Evolutionary conservation across 1,139 yeast species (phyloP).

Genomic region (Magnusiomyces tetraspermus): DNA sequence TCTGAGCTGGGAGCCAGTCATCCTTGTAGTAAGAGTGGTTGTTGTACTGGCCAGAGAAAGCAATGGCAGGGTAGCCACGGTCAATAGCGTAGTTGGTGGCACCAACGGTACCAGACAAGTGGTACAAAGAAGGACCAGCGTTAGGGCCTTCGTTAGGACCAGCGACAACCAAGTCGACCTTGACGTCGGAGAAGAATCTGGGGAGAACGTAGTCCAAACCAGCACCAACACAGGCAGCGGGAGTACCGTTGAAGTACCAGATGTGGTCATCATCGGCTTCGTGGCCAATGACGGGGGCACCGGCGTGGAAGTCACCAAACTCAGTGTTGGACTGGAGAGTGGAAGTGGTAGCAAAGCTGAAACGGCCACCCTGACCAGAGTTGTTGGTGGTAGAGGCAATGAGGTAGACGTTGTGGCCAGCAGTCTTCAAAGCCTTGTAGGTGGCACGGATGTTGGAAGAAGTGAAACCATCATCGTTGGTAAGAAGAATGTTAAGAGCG

Average conservation of each 20-base stretch:
- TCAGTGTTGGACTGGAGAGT: constrained; percentile 35
- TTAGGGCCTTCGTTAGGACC: constrained; percentile 43
- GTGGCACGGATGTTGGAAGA: constrained; percentile 53
- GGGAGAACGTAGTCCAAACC: constrained; percentile 27
- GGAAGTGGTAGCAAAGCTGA: constrained; percentile 38
- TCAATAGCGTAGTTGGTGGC: constrained; percentile 37
- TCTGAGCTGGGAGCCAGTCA: constrained; percentile 14
- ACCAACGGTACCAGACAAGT: constrained; percentile 40
- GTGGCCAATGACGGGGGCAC: constrained; percentile 41
- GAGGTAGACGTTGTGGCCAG: constrained; percentile 47
- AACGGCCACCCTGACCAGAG: constrained; percentile 52
- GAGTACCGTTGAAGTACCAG: constrained; percentile 33
- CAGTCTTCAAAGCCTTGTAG: constrained; percentile 44
- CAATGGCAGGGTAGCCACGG: constrained; percentile 38
- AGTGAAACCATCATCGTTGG: constrained; percentile 55
- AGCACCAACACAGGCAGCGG: constrained; percentile 14
- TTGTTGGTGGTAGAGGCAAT: constrained; percentile 53
- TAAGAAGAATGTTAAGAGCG: constrained; percentile 36
- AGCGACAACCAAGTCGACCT: constrained; percentile 38
- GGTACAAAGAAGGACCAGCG: constrained; percentile 35
- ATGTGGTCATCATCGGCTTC: constrained; percentile 35
- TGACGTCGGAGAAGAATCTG: constrained; percentile 29
- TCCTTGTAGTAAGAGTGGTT: constrained; percentile 9
- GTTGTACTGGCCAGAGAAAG: constrained; percentile 13
- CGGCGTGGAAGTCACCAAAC: constrained; percentile 35